Conservation (phyloP, 176 grass and related monocot genomes). For the Aegilops sharonensis region DNA sequence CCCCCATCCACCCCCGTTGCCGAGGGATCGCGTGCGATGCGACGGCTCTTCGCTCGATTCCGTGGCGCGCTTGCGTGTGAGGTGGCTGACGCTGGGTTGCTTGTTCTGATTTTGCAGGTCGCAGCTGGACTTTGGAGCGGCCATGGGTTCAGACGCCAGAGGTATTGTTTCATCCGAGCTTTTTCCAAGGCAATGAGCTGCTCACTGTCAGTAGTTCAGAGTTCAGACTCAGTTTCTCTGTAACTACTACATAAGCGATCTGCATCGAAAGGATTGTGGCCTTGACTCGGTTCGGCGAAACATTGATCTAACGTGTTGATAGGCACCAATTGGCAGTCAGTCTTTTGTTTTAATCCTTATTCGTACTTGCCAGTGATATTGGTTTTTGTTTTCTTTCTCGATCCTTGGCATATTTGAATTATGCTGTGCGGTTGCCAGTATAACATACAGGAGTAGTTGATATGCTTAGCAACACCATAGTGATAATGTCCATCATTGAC, state of each 20-base stretch:
- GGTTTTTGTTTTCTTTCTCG: not conserved
- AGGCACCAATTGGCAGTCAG: not conserved
- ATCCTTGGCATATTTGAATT: not conserved
- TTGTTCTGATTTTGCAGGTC: slow-evolving; percentile 3
- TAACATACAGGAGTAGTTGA: not conserved
- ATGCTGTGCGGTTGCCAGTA: not conserved
- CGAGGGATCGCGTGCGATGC: not conserved
- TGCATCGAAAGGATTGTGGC: not conserved
- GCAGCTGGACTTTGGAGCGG: not conserved
- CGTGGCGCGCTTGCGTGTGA: not conserved
- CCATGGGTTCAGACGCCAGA: slow-evolving; percentile 42
- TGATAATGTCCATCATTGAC: not conserved
- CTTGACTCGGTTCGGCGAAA: not conserved
- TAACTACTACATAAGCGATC: not conserved
- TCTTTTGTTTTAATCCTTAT: not conserved
- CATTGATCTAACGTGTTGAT: not conserved
- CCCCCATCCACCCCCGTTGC: not conserved
- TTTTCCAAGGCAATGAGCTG: not conserved
- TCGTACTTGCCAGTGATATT: not conserved
- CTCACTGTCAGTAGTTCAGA: not conserved
- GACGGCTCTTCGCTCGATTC: not conserved
- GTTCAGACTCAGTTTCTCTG: not conserved
- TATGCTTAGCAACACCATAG: not conserved
- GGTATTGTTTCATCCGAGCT: slow-evolving; percentile 4
- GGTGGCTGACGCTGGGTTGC: not conserved